Evolutionary conservation across 768 basidiomycete genomes (phyloP), one percentile per base, ranked within the genome.

Genomic region (Glaciozyma antarctica): DNA sequence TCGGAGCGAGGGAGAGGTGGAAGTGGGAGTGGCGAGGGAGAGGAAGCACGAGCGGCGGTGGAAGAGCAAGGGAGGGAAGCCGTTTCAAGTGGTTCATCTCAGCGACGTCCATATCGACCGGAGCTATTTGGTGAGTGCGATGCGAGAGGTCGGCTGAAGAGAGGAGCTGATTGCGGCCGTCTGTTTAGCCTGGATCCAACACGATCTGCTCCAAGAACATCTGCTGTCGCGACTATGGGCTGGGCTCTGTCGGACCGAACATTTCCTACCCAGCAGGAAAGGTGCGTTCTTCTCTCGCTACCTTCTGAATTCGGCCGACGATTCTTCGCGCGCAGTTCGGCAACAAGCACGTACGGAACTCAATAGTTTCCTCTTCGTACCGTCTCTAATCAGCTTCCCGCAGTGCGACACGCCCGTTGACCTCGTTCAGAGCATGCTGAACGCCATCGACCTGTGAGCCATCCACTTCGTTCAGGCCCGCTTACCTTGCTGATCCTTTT

Each of bases 51-150:
- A 41, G 13, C 38, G 38, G 13, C 38, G 38, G 5, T 41, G 59
- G 12, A 15, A 7, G 16, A 47, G 58, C 26, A 51, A 47, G 5
- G 62, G 63, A 10, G 13, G 65, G 22, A 28, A 55, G 26, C 81
- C 83, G 1, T 80, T 85, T 72, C 79, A 82, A 67, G 82, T 85
- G 10, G 80, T 80, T 0, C 85, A 86, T 71, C 81, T 86, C 72
- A 83, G 82, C 69, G 85, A 85, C 71, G 81, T 81, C 7, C 85
- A 86, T 68, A 81, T 86, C 44, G 85, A 85, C 69, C 77, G 83
- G 38, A 69, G 78, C 10, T 85, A 85, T 70, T 75, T 77, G 26
- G 83, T 83, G 67, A 61, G 80, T 69, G 15, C 19, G 7, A 4
- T 32, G 52, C 21, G 15, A 19, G 12, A 26, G 34, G n/a, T 2